These are phyloP conservation scores for Yamadazyma sp. DNA, from an alignment of 1,139 yeast genomes.

Conservation along the genomic window DNA sequence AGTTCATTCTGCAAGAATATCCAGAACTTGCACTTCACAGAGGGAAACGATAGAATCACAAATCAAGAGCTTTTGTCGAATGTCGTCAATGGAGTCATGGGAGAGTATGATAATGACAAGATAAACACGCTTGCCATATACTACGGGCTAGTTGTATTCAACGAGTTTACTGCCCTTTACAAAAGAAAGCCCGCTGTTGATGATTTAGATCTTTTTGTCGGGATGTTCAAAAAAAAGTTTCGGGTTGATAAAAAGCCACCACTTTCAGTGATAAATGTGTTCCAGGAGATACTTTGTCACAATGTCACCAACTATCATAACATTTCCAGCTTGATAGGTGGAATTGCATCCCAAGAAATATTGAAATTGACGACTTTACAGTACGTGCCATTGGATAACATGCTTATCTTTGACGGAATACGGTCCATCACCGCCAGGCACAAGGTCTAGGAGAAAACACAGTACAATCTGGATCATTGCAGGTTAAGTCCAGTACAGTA, in stretches of 20 bases:
- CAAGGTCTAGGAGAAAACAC: conserved; percentile 36
- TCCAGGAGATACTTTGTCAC: conserved; percentile 33
- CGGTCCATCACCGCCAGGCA: conserved; percentile 51
- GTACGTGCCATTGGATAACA: conserved; percentile 68
- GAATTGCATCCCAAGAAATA: conserved; percentile 75
- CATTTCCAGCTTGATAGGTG: conserved; percentile 58
- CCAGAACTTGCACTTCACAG: conserved; percentile 35
- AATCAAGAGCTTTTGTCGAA: conserved; percentile 17
- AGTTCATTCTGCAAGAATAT: conserved; percentile 61
- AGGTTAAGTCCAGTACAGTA: too few species aligned
- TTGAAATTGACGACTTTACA: conserved; percentile 67
- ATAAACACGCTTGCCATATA: conserved; percentile 30
- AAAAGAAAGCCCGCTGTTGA: conserved; percentile 19
- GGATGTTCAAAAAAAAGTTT: conserved; percentile 17
- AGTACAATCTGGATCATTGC: too few species aligned
- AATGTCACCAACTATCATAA: conserved; percentile 34
- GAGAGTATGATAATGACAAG: conserved; percentile 21
- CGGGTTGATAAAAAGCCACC: conserved; percentile 15
- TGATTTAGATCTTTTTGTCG: conserved; percentile 22
- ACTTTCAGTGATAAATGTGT: conserved; percentile 16
- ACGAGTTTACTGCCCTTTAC: conserved; percentile 21
- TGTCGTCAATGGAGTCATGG: conserved; percentile 16
- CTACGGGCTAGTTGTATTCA: conserved; percentile 35
- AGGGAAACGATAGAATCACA: conserved; percentile 30
- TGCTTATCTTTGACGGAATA: conserved; percentile 68